These are phyloP conservation scores for Urochloa ruziziensis DNA, from an alignment of 176 grass and related monocot species.

Conservation along the genomic window DNA sequence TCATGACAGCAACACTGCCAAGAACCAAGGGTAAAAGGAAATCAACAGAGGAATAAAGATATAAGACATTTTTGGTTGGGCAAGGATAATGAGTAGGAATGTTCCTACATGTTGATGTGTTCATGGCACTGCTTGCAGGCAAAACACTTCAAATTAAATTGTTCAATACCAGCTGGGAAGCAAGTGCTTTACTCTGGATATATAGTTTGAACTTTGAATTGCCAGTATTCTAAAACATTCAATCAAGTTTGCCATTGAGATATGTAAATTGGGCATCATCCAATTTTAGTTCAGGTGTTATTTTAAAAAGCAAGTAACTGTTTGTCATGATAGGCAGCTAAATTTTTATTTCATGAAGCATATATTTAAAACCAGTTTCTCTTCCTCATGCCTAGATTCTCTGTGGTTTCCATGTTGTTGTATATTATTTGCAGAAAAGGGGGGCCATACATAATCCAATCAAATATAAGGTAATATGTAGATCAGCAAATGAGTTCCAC, in stretches of 20 bases:
- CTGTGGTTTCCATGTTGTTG: not conserved
- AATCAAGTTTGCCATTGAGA: not conserved
- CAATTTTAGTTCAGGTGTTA: not conserved
- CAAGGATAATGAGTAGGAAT: not conserved
- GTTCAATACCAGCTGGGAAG: not conserved
- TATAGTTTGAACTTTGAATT: not conserved
- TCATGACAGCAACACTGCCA: constrained; percentile 93
- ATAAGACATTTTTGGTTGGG: not conserved
- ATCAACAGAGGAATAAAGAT: not conserved
- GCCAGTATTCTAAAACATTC: constrained; percentile 3
- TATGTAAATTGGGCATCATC: not conserved
- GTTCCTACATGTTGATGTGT: not conserved
- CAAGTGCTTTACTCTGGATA: not conserved
- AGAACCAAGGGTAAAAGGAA: constrained; percentile 20
- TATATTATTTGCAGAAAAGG: not conserved
- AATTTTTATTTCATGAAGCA: constrained; percentile 4
- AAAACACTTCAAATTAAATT: not conserved
- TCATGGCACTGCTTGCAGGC: not conserved
- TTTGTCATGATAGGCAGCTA: not conserved
- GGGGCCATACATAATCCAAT: too few relatives aligned
- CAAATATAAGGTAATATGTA: too few relatives aligned
- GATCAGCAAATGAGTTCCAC: not conserved
- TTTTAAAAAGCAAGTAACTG: not conserved
- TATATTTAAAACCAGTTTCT: not conserved
- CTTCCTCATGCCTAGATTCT: not conserved